Evolutionary conservation across 164 flowering plant genomes (phyloP), one percentile per base, ranked within the genome.

Genomic region (Annona squamosa): DNA sequence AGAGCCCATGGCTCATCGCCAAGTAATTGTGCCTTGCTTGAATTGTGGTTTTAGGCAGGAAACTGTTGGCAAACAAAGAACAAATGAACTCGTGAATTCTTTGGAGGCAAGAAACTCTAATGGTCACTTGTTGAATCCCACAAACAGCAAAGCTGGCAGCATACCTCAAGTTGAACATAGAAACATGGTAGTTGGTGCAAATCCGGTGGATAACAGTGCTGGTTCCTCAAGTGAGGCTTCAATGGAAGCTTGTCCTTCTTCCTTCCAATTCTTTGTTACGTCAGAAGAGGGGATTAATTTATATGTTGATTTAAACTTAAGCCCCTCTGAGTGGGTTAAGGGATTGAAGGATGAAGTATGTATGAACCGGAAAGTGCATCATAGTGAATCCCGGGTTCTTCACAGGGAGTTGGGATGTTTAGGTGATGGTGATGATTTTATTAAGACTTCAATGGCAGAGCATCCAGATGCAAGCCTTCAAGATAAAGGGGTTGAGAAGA

Each of bases 201-300:
- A 65, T 74, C 76, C 76, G 46, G 59, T 71, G 16, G 79, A 71
- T n/a, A 69, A 46, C 67, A 68, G 65, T 17, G 42, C 71, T 46
- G 71, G 75, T 72, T 65, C 77, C 43, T 73, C 80, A 3, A 41
- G 56, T 46, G 76, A 59, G 61, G 66, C 57, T 19, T 62, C 72
- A 46, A 42, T 44, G 47, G 48, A 73, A 69, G 76, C 47, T 16
- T 71, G 72, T 59, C 73, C 78, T 12, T 43, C 85, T 61, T 76
- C 85, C 41, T 84, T 85, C 71, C 82, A 88, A 80, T 88, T 85
- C 72, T 74, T 77, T 81, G 89, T 86, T 68, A 74, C 79, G 64
- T 85, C 84, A 46, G 90, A 87, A 67, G 88, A 84, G 69, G 92
- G 92, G 46, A 82, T 88, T 72, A 85, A 82, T 57, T 83, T 88